Evolutionary conservation across 768 basidiomycete species (phyloP), one percentile per base, ranked within the genome.

Genomic region (Tricholomella constricta): DNA sequence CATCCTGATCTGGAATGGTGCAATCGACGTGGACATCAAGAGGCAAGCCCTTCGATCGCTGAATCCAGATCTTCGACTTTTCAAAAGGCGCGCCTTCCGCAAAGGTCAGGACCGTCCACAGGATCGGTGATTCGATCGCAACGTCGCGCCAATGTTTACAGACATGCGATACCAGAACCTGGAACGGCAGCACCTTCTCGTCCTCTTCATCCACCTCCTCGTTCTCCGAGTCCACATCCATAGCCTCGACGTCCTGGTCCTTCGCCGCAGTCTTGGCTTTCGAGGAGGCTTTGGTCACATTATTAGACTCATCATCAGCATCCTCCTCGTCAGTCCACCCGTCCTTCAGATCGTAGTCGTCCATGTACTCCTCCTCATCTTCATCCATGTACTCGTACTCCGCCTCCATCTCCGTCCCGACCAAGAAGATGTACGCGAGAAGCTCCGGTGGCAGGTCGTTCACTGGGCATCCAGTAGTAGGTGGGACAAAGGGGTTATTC

Each of bases 81-180:
- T 78, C 77, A 48, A 78, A 77, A 2, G 78, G 77, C 3, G 72
- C 67, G 22, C 65, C 72, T 32, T 70, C 67, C 4, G 55, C 36
- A 37, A 79, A 80, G 3, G 65, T 59, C 35, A 88, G 69, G 26
- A 53, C 65, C 10, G 79, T 79, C 86, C 86, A 88, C 15, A 88
- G 72, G 8, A 71, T 68, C 0, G 83, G 80, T 0, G 79, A 79
- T 26, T 76, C 76, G 25, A 86, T 49, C 3, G 83, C 78, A 19
- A 77, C 65, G 27, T 67, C 69, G 43, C 85, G 81, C 85, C 85
- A 87, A 51, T 77, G 80, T 22, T 60, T 69, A 64, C 85, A 87
- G 9, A 86, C 78, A 58, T 85, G 85, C 15, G 84, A 85, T 12
- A 78, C 82, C 58, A 83, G 69, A 25, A 84, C 68, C 57, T 79